Evolutionary conservation across 208 protist species (phyloP).

Genomic region (Porcisia deanei): DNA sequence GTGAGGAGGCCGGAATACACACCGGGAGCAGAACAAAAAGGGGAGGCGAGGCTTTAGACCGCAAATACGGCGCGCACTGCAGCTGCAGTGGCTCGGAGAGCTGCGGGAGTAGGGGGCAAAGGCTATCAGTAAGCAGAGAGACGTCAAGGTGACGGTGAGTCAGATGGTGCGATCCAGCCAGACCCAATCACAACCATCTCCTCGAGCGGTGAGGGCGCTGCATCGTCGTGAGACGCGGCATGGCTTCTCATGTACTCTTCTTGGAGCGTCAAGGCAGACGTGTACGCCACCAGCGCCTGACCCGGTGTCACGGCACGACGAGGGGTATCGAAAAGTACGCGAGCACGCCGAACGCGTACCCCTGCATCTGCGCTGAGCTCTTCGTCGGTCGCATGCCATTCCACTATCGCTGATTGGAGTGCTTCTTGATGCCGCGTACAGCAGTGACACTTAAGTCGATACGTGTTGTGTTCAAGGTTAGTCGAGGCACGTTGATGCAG

Average conservation of each 20-base stretch:
- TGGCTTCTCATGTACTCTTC: neutral
- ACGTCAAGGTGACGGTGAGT: neutral
- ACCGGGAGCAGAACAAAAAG: neutral
- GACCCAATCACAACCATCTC: conserved; percentile 19
- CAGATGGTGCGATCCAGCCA: conserved; percentile 4
- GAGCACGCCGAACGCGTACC: conserved; percentile 6
- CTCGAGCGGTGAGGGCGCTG: neutral
- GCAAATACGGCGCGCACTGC: neutral
- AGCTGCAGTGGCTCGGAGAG: neutral
- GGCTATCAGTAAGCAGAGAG: no score
- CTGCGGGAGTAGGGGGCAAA: neutral
- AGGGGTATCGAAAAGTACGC: conserved; percentile 38
- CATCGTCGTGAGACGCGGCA: neutral
- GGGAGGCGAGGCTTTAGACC: neutral
- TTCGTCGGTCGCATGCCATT: conserved; percentile 29
- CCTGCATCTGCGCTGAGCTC: neutral
- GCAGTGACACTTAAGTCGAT: conserved; percentile 38
- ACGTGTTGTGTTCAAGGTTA: neutral
- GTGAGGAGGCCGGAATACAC: neutral
- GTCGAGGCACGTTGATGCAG: neutral
- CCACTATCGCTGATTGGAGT: conserved; percentile 38
- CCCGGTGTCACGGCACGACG: conserved; percentile 64
- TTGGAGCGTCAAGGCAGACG: conserved; percentile 9
- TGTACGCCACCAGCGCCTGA: conserved; percentile 65
- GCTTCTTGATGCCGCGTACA: conserved; percentile 61